Base-by-base conservation (phyloP, 768 basidiomycete genomes). In the Amyloporia xantha region DNA sequence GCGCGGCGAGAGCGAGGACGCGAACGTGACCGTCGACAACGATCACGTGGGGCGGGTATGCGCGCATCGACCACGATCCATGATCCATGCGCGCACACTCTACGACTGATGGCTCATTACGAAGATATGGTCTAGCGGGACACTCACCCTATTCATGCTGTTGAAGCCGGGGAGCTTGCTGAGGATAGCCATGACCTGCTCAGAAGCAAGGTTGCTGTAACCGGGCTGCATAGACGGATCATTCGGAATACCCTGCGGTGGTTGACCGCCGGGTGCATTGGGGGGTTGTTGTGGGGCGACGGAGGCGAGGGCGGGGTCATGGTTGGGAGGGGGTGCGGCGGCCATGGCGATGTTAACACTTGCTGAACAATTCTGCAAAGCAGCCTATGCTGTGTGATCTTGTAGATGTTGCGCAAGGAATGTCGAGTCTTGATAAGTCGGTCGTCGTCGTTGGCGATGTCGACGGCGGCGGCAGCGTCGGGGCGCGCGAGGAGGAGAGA, bases 101-200 rank as follows among this genome's bases (percentile, higher is more conserved):
- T 33, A 26, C 19, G 27, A 11, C 25, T 26, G 41, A 43, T 23
- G 19, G 5, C 20, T 27, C 15, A 28, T 5, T 25, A 49, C 51
- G 53, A 50, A 42, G 49, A 33, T 24, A 27, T 41, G 45, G 4
- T 27, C 28, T 36, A 30, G 23, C 47, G 2, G 39, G 48, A 38
- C 17, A 62, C 45, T 62, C 64, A 67, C 70, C 73, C 82, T 43
- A 42, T 35, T 71, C 43, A 81, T 76, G 42, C 36, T 45, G 42
- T 35, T 35, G 20, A 41, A 81, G 68, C 45, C 66, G 4, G 81
- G 77, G 25, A 82, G 58, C 41, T 73, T 72, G 47, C 81, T 78
- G 20, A 87, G 65, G 25, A 87, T 63, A 42, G 66, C 75, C 65
- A 80, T 70, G 47, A 87, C 71, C 64, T 85, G 83, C 26, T 70